A percentile compares a stretch with the other conserved stretches of the same genome.
phyloP scores from a whole-genome alignment of 2,329 filamentous ascomycete genomes.

The Colletotrichum sp. region DNA sequence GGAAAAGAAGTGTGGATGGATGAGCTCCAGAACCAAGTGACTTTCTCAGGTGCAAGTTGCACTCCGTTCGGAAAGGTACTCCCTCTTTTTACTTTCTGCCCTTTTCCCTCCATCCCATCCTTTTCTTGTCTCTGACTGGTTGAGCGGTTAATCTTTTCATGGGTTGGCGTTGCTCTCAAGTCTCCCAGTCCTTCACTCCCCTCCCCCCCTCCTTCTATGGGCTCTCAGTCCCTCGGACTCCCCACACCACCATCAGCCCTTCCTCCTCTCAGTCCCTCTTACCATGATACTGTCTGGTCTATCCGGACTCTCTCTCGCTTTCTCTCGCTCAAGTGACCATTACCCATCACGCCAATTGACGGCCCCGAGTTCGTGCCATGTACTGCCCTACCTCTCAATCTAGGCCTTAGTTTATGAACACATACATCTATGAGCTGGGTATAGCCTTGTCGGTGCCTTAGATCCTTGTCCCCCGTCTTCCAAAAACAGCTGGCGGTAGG shows the following conservation, averaged over 20 bases:
- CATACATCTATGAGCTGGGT: conserved; percentile 24
- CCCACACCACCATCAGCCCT: conserved; percentile 20
- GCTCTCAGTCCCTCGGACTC: conserved; percentile 20
- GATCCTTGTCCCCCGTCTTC: conserved; percentile 33
- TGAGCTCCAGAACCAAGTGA: background rate
- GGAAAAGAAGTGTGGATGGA: background rate
- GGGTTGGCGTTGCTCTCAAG: background rate
- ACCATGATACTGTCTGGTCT: background rate
- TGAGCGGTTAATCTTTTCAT: background rate
- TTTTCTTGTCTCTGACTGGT: background rate
- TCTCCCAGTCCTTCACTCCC: background rate
- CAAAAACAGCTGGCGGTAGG: conserved; percentile 32
- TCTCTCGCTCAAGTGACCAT: conserved; percentile 6
- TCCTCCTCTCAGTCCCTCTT: background rate
- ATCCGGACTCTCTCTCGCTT: conserved; percentile 7
- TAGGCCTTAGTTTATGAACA: conserved; percentile 5
- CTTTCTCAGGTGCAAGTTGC: background rate
- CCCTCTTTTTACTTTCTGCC: background rate
- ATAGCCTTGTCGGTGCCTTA: conserved; percentile 29
- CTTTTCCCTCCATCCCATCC: conserved; percentile 16
- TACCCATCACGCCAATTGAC: background rate
- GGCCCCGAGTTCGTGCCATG: conserved; percentile 17
- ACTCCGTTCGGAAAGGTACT: background rate
- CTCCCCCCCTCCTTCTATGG: background rate
- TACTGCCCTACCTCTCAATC: conserved; percentile 2